phyloP scores from a whole-genome alignment of 345 rosid genomes.

The Triadica sebifera region DNA sequence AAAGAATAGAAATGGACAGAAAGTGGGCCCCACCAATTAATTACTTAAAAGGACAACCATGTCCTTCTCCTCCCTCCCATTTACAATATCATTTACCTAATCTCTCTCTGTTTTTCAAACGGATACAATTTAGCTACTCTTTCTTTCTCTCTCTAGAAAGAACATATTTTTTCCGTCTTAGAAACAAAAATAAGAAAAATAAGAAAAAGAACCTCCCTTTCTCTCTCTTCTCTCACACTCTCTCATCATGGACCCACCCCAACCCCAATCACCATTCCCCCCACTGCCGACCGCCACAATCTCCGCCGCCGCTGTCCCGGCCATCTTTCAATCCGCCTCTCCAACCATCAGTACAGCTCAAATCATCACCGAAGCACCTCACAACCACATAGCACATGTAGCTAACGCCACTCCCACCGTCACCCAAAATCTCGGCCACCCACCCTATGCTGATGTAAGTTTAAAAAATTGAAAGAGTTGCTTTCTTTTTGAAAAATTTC shows the following conservation, averaged over 20 bases:
- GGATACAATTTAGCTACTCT: neutral
- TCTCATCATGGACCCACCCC: conserved; percentile 24
- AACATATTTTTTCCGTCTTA: neutral
- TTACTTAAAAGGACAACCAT: neutral
- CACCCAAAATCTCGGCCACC: conserved; percentile 4
- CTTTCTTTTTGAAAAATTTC: neutral
- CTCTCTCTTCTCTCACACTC: conserved; percentile 1
- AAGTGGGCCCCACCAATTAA: neutral
- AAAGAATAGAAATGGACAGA: neutral
- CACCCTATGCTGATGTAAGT: conserved; percentile 29
- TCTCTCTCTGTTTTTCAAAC: neutral
- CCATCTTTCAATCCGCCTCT: neutral
- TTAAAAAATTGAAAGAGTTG: neutral
- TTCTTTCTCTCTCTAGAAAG: neutral
- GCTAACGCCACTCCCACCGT: conserved; percentile 17
- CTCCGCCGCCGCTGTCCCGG: neutral
- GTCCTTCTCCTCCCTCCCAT: neutral
- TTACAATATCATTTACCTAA: conserved; percentile 3
- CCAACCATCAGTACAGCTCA: neutral
- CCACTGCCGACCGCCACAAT: neutral
- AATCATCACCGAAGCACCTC: neutral
- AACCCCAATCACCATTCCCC: neutral
- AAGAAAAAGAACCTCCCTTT: neutral
- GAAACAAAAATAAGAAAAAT: neutral
- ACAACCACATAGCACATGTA: conserved; percentile 19